Evolutionary conservation across 768 basidiomycete species (phyloP), one percentile per base, ranked within the genome.

Genomic region (Lactifluus hygrophoroides): DNA sequence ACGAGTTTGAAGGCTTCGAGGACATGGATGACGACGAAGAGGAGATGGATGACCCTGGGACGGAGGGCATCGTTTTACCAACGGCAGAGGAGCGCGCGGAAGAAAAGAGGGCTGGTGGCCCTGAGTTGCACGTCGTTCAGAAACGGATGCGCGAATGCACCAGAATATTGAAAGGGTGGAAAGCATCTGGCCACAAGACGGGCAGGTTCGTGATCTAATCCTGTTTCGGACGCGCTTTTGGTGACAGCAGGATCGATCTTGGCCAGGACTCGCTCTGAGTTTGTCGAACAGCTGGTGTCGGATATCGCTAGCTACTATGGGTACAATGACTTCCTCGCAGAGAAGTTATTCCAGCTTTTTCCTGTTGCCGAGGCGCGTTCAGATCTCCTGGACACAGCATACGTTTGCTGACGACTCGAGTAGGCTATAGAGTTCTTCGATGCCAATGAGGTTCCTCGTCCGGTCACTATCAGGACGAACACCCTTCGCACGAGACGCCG

Each of bases 341-440:
- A 95, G 68, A 98, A 98, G 73, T 75, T 99, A 16, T 94, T 97
- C 76, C 84, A 88, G 60, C 77, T 99, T 21, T 98, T 99, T 75
- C 82, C 94, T 2, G 85, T 94, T 13, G 82, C 85, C 37, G 96
- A 99, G 83, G 94, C 91, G 62, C 57, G 78, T 65, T 4, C 51
- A 30, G 51, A 32, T n/a, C 37, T 63, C 52, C 11, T 23, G 2
- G 35, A 27, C 48, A n/a, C 23, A 25, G 21, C 50, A 8, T 11
- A 53, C 43, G 16, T 53, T 27, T 46, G 5, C 7, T 64, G 17
- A 54, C 51, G 48, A 53, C 38, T 10, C 55, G n/a, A 30, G 7
- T 44, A 96, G 93, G 94, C 95, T 0, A 87, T 98, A 57, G 94
- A 95, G 67, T 99, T 98, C 73, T 98, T 98, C 68, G 96, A 97